A percentile compares a stretch with the other conserved stretches of the same genome.
phyloP scores from a whole-genome alignment of 768 basidiomycete genomes.

The Ramaria sp. region DNA sequence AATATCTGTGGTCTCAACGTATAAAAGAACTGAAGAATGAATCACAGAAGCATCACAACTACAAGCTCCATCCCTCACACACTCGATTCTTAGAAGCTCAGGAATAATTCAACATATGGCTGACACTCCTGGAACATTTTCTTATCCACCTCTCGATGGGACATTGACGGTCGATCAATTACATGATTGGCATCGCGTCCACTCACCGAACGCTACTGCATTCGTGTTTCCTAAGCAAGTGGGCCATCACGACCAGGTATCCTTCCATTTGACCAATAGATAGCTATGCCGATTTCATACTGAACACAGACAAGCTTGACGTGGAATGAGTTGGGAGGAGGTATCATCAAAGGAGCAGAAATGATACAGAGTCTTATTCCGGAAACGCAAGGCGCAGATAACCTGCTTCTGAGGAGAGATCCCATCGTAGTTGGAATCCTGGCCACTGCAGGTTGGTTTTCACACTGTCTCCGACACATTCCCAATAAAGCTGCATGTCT shows the following conservation, averaged over 20 bases:
- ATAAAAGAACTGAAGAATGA: too few species aligned
- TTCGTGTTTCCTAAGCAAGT: background rate
- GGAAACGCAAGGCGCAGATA: background rate
- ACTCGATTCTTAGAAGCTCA: too few species aligned
- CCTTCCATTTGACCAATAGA: background rate
- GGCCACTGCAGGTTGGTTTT: background rate
- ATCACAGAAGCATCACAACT: too few species aligned
- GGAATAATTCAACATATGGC: too few species aligned
- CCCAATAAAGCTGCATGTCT: background rate
- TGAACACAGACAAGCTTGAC: background rate
- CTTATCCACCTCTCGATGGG: background rate
- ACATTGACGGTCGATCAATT: background rate
- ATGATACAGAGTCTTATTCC: background rate
- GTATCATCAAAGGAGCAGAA: background rate
- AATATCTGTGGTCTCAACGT: too few species aligned
- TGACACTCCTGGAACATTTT: background rate
- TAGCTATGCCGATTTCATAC: background rate
- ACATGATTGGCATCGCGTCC: too few species aligned
- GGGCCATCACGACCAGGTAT: background rate
- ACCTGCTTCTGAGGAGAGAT: background rate
- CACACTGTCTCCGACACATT: background rate
- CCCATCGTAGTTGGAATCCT: conserved; percentile 2
- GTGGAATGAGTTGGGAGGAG: background rate
- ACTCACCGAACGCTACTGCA: background rate
- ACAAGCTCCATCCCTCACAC: too few species aligned